phyloP scores from a whole-genome alignment of 495 filamentous ascomycete genomes.

The Penicillium samsonianum region DNA sequence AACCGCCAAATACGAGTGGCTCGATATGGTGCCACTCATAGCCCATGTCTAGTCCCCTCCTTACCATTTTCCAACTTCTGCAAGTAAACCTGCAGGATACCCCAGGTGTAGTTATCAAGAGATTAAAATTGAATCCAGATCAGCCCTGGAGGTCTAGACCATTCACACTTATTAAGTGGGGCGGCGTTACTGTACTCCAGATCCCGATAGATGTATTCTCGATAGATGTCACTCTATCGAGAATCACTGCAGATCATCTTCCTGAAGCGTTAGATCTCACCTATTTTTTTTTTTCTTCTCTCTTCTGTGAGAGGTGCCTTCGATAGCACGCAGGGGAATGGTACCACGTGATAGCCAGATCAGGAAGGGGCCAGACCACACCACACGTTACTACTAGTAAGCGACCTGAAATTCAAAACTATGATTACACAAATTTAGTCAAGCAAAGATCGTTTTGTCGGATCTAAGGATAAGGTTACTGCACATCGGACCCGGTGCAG shows the following conservation, averaged over 20 bases:
- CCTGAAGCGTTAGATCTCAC: neutral
- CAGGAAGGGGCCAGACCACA: neutral
- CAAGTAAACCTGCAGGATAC: conserved; percentile 2
- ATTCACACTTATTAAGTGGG: neutral
- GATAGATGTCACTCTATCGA: neutral
- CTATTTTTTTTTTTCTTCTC: neutral
- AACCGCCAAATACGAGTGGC: conserved; percentile 17
- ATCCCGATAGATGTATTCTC: neutral
- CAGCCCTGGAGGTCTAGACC: neutral
- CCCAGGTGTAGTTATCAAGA: no score
- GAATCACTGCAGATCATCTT: conserved; percentile 2
- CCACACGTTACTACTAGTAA: neutral
- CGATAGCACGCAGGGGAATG: neutral
- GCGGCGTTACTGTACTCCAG: conserved; percentile 7
- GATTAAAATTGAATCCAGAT: no score
- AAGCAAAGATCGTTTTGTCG: neutral
- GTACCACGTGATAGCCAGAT: conserved; percentile 8
- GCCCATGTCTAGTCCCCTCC: neutral
- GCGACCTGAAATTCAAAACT: neutral
- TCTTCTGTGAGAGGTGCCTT: neutral
- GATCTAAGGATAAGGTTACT: neutral
- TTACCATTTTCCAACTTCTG: conserved; percentile 1
- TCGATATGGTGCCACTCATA: conserved; percentile 8
- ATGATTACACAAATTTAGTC: no score
- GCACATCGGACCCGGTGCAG: neutral